Percentiles rank a stretch among this genome's conserved stretches.
These are phyloP conservation scores for Boeremia lycopersici DNA, from an alignment of 2,329 filamentous ascomycete species.

Conservation along the genomic window DNA sequence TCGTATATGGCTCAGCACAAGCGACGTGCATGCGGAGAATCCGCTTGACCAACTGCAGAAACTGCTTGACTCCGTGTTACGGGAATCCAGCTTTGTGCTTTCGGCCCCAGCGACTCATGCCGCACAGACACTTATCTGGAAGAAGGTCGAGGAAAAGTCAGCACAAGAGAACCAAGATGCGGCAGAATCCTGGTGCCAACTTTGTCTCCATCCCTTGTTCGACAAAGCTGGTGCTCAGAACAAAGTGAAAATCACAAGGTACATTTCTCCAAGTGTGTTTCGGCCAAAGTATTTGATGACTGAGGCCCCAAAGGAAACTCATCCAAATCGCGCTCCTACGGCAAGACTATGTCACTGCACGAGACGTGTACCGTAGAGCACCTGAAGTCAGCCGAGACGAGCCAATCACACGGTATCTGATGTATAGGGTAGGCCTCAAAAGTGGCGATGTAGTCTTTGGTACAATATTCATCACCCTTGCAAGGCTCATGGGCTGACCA, in stretches of 20 bases:
- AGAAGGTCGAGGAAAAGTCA: conserved; percentile 68
- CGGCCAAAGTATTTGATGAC: not conserved
- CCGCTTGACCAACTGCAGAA: conserved; percentile 48
- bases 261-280: not conserved
- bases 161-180: conserved; percentile 58
- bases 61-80: conserved; percentile 56
- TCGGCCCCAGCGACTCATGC: conserved; percentile 68
- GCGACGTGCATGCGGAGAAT: conserved; percentile 48
- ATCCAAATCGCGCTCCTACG: conserved; percentile 71
- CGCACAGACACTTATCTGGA: conserved; percentile 79
- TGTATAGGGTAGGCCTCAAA: conserved; percentile 74
- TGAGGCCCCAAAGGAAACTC: conserved; percentile 64
- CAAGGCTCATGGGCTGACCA: conserved; percentile 13
- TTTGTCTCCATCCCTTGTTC: conserved; percentile 72
- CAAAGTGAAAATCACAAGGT: conserved; percentile 71
- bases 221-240: conserved; percentile 69
- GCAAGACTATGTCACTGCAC: conserved; percentile 61
- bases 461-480: conserved; percentile 29
- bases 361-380: conserved; percentile 64
- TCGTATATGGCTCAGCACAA: conserved; percentile 69
- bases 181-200: conserved; percentile 72
- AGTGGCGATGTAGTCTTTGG: conserved; percentile 61
- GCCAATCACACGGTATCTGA: conserved; percentile 71
- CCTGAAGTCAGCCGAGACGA: conserved; percentile 63
- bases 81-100: conserved; percentile 56